Conservation (phyloP, 192 early-diverging fungal genomes). For the Coemansia umbellata region DNA sequence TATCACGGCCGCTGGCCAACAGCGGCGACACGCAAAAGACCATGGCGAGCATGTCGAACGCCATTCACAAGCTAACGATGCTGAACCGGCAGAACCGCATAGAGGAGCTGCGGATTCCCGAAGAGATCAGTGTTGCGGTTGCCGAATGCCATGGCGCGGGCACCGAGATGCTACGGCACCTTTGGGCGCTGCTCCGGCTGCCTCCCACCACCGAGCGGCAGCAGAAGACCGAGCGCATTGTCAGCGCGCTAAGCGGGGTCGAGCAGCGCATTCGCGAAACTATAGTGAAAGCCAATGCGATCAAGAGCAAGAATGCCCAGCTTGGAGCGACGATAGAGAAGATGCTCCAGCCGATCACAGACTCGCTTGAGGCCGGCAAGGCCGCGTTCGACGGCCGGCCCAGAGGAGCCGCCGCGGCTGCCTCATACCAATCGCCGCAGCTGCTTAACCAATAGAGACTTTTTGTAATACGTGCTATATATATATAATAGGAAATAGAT, state of each 20-base stretch:
- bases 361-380: constrained; percentile 29
- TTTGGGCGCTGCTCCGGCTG: constrained; percentile 44
- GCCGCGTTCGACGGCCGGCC: constrained; percentile 17
- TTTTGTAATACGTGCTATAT: too few species aligned
- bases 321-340: constrained; percentile 29
- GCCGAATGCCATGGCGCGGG: constrained; percentile 49
- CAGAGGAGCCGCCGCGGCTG: too few species aligned
- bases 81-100: constrained; percentile 37
- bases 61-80: constrained; percentile 14
- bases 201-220: constrained; percentile 26
- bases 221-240: constrained; percentile 42
- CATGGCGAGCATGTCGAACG: constrained; percentile 18
- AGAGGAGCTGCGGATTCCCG: constrained; percentile 35
- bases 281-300: constrained; percentile 18
- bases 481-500: too few species aligned
- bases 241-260: constrained; percentile 28
- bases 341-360: constrained; percentile 45
- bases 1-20: constrained; percentile 14
- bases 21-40: constrained; percentile 34
- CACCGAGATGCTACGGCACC: constrained; percentile 50
- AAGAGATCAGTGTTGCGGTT: constrained; percentile 23
- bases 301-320: constrained; percentile 27
- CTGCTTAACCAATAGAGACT: too few species aligned
- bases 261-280: constrained; percentile 32
- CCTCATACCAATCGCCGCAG: too few species aligned